phyloP scores from a whole-genome alignment of 202 grass and related monocot genomes.

The Eragrostis tef region DNA sequence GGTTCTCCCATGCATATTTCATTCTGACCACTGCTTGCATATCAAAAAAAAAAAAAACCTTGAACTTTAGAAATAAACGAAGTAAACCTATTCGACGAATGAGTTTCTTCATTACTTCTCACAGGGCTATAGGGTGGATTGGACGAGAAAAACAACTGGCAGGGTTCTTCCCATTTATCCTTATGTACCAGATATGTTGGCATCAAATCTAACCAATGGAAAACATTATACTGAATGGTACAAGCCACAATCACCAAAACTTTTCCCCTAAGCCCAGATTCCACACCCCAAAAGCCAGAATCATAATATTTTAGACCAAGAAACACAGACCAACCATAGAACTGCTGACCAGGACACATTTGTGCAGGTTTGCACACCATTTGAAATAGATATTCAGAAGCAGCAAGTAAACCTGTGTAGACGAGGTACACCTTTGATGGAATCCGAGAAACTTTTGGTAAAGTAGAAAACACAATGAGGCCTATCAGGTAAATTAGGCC shows the following conservation, averaged over 20 bases:
- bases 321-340: constrained; percentile 71
- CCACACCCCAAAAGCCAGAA: constrained; percentile 91
- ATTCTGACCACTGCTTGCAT: constrained; percentile 10
- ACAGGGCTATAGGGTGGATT: constrained; percentile 48
- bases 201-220: constrained; percentile 89
- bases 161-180: constrained; percentile 95
- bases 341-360: constrained; percentile 84
- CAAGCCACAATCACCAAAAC: constrained; percentile 89
- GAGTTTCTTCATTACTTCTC: constrained; percentile 49
- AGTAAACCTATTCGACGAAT: constrained; percentile 57
- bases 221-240: constrained; percentile 95
- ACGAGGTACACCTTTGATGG: constrained; percentile 90
- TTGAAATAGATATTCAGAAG: constrained; percentile 93
- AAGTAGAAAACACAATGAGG: constrained; percentile 73
- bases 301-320: constrained; percentile 84
- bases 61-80: constrained; percentile 65
- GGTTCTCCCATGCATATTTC: not conserved
- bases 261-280: constrained; percentile 82
- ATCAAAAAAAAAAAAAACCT: constrained; percentile 13
- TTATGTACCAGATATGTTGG: constrained; percentile 67
- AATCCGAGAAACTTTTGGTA: constrained; percentile 88
- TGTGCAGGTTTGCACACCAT: constrained; percentile 85
- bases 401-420: constrained; percentile 81
- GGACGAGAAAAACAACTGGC: constrained; percentile 79
- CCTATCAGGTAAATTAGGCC: constrained; percentile 84